These are phyloP conservation scores for Sugiyamaella grinbergsii DNA, from an alignment of 1,139 yeast species.

Conservation along the genomic window DNA sequence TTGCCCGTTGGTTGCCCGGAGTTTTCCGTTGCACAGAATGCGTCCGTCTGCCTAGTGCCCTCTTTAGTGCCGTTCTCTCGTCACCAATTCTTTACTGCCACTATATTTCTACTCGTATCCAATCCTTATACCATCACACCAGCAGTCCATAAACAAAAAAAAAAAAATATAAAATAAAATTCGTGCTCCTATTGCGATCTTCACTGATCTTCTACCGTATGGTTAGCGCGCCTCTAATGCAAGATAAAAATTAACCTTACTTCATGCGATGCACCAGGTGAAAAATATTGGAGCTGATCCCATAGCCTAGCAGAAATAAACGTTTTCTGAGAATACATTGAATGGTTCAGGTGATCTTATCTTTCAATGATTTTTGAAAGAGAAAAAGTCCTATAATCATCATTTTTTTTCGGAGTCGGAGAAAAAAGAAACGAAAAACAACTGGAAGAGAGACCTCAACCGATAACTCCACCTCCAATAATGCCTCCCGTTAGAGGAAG, in stretches of 20 bases:
- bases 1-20: no score
- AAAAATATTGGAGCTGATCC: slow-evolving; percentile 12
- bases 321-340: neutral
- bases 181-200: no score
- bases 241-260: slow-evolving; percentile 17
- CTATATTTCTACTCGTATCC: no score
- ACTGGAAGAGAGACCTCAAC: neutral
- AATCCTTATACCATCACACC: no score
- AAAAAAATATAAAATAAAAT: no score
- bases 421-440: neutral
- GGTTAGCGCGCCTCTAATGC: slow-evolving; percentile 13
- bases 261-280: slow-evolving; percentile 17
- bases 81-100: no score
- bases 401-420: neutral
- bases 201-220: neutral
- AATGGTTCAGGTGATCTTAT: slow-evolving; percentile 12
- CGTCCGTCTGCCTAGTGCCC: no score
- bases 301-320: neutral
- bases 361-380: neutral
- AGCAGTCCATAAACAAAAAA: no score
- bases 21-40: no score
- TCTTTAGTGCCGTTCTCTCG: no score
- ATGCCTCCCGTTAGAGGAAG: slow-evolving; percentile 21
- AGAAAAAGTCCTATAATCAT: neutral
- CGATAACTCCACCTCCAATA: neutral